Conservation (phyloP, 2,329 filamentous ascomycete genomes). For the Fusarium sp. region DNA sequence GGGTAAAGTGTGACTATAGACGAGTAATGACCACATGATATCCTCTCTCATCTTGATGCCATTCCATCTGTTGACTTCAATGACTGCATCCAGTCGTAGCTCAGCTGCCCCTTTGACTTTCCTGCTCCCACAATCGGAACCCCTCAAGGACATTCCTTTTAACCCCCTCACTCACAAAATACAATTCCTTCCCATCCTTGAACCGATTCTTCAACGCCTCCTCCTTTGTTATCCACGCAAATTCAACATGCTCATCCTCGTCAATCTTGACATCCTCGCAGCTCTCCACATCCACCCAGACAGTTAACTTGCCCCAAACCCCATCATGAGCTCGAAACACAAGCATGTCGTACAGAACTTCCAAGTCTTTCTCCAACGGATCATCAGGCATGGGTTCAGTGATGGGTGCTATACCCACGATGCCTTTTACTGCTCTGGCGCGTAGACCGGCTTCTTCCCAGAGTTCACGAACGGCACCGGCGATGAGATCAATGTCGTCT, state of each 20-base stretch:
- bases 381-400: slow-evolving; percentile 6
- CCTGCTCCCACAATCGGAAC: slow-evolving; percentile 46
- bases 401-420: slow-evolving; percentile 27
- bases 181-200: slow-evolving; percentile 45
- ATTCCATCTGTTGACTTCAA: not conserved
- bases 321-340: slow-evolving; percentile 41
- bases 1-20: slow-evolving; percentile 35
- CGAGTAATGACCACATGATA: slow-evolving; percentile 39
- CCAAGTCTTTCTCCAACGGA: slow-evolving; percentile 37
- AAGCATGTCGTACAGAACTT: slow-evolving; percentile 38
- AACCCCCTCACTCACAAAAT: slow-evolving; percentile 51
- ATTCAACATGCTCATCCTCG: slow-evolving; percentile 54
- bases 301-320: slow-evolving; percentile 48
- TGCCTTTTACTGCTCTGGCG: slow-evolving; percentile 44
- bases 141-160: slow-evolving; percentile 49
- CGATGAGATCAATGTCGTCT: slow-evolving; percentile 37
- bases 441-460: slow-evolving; percentile 59
- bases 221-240: slow-evolving; percentile 54
- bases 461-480: slow-evolving; percentile 57
- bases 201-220: slow-evolving; percentile 47
- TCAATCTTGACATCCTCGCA: slow-evolving; percentile 47
- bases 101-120: slow-evolving; percentile 1
- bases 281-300: slow-evolving; percentile 46
- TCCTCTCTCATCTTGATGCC: slow-evolving; percentile 11
- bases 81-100: not conserved